Evolutionary conservation across 371 early-diverging fungal species (phyloP), one percentile per base, ranked within the genome.

Genomic region (Neoconidiobolus thromboides): DNA sequence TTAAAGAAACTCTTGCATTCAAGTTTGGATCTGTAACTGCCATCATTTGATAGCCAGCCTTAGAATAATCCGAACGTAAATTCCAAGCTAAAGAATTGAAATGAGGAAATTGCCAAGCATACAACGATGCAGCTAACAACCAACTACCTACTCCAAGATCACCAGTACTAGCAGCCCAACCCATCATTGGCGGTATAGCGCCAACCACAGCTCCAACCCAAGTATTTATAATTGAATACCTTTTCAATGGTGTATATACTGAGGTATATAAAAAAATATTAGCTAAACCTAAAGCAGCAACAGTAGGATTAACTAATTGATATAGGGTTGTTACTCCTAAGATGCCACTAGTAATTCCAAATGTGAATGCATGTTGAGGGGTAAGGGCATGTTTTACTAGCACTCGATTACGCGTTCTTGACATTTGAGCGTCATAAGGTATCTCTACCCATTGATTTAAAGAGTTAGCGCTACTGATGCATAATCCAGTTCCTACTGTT

Each of bases 31-130:
- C 80, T 0, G 83, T 82, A 0, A 91, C 90, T 1, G 86, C 76
- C 86, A 87, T 88, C 97, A 97, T 97, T 3, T 84, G 78, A 70
- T 94, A 97, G 0, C 96, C 98, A 0, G 96, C 98, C 69, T 91
- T 92, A 10, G 89, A 81, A 71, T 97, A 97, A 66, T 97, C 95
- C 0, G 83, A 81, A 6, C 96, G 73, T 54, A 97, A 70, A 61
- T 88, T 91, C 86, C 91, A 93, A 14, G 86, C 77, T 40, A 97
- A 68, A 1, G 95, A 74, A 70, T 96, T 96, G 67, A 97, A 97
- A 65, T 97, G 98, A 15, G 98, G 98, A 69, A 96, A 97, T 70
- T 96, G 96, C 96, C 98, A 96, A 0, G 90, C 87, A 67, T 85
- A 96, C 48, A 97, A 70, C 0, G 91, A 63, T 0, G 72, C 79